A percentile compares a stretch with the other conserved stretches of the same genome.
These are phyloP conservation scores for Cordyceps pruinosa DNA, from an alignment of 2,329 filamentous ascomycete species.

Conservation along the genomic window DNA sequence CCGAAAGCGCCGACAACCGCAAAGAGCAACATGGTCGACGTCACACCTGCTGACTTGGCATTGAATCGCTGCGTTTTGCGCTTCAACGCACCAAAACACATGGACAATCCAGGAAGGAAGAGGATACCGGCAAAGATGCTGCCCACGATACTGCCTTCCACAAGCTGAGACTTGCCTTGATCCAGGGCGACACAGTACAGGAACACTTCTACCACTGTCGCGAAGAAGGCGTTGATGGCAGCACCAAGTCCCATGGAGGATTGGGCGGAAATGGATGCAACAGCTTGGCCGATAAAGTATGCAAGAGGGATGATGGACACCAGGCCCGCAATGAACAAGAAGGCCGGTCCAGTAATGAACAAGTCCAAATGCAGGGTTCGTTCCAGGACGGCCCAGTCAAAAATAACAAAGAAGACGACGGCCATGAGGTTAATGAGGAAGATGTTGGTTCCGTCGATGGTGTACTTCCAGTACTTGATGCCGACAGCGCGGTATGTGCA, in stretches of 20 bases:
- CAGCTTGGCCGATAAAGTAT: slow-evolving; percentile 97
- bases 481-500: slow-evolving; percentile 97
- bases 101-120: slow-evolving; percentile 88
- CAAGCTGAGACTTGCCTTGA: slow-evolving; percentile 85
- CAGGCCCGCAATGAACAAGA: slow-evolving; percentile 77
- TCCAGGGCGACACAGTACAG: slow-evolving; percentile 91
- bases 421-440: slow-evolving; percentile 96
- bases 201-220: slow-evolving; percentile 94
- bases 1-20: slow-evolving; percentile 93
- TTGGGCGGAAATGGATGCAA: slow-evolving; percentile 96
- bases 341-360: slow-evolving; percentile 72
- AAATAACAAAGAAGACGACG: slow-evolving; percentile 88
- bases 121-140: slow-evolving; percentile 97
- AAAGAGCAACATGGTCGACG: slow-evolving; percentile 95
- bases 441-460: slow-evolving; percentile 95
- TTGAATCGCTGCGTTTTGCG: slow-evolving; percentile 98
- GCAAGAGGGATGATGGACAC: slow-evolving; percentile 93
- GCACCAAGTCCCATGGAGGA: slow-evolving; percentile 97
- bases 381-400: slow-evolving; percentile 80
- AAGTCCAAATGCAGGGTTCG: slow-evolving; percentile 61
- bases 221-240: slow-evolving; percentile 97
- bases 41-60: slow-evolving; percentile 89
- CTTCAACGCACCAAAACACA: slow-evolving; percentile 98
- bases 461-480: slow-evolving; percentile 98
- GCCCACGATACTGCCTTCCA: slow-evolving; percentile 94